These are phyloP conservation scores for Apiotrichum montevideense DNA, from an alignment of 1,284 basidiomycete species.

Conservation along the genomic window DNA sequence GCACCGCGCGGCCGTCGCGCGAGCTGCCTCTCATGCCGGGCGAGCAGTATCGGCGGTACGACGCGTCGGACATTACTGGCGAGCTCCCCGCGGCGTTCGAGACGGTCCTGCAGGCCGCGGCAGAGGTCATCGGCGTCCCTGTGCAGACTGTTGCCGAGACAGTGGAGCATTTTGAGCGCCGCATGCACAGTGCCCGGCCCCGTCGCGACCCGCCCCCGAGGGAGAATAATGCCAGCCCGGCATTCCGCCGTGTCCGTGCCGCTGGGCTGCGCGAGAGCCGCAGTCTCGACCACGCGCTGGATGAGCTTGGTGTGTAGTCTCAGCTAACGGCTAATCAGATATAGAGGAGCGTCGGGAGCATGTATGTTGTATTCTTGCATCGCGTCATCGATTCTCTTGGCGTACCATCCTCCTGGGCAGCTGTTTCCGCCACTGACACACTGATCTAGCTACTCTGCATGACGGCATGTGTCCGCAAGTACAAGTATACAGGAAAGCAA, in stretches of 20 bases:
- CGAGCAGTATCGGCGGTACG: conserved; percentile 26
- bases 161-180: conserved; percentile 30
- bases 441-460: too few relatives aligned
- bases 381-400: too few relatives aligned
- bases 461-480: too few relatives aligned
- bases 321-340: too few relatives aligned
- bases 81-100: conserved; percentile 26
- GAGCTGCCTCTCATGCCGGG: conserved; percentile 35
- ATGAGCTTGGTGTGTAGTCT: background rate
- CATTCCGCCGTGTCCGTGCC: background rate
- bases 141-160: conserved; percentile 16
- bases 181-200: conserved; percentile 14
- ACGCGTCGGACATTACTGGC: conserved; percentile 22
- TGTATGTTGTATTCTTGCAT: too few relatives aligned
- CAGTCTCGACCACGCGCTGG: background rate
- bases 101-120: conserved; percentile 24
- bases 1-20: background rate
- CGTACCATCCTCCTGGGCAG: too few relatives aligned
- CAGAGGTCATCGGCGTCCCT: conserved; percentile 28
- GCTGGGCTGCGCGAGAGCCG: conserved; percentile 2
- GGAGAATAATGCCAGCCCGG: background rate
- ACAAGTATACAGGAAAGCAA: too few relatives aligned
- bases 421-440: too few relatives aligned
- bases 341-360: too few relatives aligned
- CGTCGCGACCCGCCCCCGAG: background rate